Evolutionary conservation across 1,284 basidiomycete species (phyloP), one percentile per base, ranked within the genome.

Genomic region (Pseudozyma sp.): DNA sequence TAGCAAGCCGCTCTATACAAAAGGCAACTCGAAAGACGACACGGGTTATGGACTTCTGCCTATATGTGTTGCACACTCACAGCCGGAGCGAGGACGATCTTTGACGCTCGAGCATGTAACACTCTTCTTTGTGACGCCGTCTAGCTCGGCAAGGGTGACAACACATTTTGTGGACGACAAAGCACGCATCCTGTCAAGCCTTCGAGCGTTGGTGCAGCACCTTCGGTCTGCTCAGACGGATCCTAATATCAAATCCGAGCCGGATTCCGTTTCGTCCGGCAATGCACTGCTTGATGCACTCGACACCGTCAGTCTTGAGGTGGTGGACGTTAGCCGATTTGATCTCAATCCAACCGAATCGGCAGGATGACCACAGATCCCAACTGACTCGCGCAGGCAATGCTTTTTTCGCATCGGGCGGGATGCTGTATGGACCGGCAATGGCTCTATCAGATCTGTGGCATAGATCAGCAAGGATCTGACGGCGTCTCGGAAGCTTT

Each of bases 101-200:
- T 10, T 18, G 12, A 12, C 21, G 1, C 45, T 56, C 13, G 60
- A 63, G 8, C 52, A 69, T 21, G 62, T 63, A 3, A 80, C 79
- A 1, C 43, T 80, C 12, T 76, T 81, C 55, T 82, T 76, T 47
- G 71, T 75, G 0, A 66, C 69, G 2, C 81, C 81, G 0, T 79
- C 76, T 16, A 76, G 79, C 39, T 78, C 76, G n/a, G 81, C 78
- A 18, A 64, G 81, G 13, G 81, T 82, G 9, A 82, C 81, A 21
- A 78, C 80, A 3, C 81, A 82, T 51, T 77, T 80, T 45, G 56
- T 82, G 7, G 58, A 72, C 5, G 81, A 76, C 36, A 82, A 82
- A 54, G 69, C 59, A 2, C 68, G 76, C 21, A 76, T 80, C 21
- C 64, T 80, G 11, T 55, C 60, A 1, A 64, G 71, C 39, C 57